Evolutionary conservation across 306 rosid species (phyloP).

Genomic region (Erythrophleum fordii): DNA sequence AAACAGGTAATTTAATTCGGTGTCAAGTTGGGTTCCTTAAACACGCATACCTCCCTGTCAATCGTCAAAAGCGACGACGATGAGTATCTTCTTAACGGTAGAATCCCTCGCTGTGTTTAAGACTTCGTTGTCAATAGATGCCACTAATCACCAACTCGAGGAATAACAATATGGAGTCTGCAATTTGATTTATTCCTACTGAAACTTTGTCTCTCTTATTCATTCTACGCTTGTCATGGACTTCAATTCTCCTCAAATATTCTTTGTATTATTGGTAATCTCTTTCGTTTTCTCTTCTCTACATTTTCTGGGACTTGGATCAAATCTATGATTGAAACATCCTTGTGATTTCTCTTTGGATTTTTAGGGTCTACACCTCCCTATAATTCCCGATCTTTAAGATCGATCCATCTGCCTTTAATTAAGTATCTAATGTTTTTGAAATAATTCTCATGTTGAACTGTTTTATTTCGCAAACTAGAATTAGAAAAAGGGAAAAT

Average conservation of each 20-base stretch:
- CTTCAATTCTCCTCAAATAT: not conserved
- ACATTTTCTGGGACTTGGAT: not conserved
- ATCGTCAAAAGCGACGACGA: not conserved
- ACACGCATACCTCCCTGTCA: not conserved
- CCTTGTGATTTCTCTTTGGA: not conserved
- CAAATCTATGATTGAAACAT: not conserved
- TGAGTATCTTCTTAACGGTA: not conserved
- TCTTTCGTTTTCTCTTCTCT: not conserved
- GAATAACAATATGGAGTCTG: not conserved
- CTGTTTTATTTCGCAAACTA: not conserved
- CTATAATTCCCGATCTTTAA: slow-evolving; percentile 26
- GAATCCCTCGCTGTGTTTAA: not conserved
- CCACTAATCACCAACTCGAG: not conserved
- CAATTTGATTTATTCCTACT: not conserved
- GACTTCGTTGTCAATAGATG: not conserved
- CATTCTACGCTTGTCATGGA: not conserved
- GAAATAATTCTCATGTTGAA: not conserved
- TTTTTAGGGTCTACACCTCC: slow-evolving; percentile 35
- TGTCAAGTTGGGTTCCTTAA: no score
- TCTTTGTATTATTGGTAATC: slow-evolving; percentile 3
- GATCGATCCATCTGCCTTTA: slow-evolving; percentile 30
- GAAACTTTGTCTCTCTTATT: not conserved
- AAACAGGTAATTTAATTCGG: no score
- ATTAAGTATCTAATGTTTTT: not conserved
- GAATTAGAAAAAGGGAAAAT: not conserved